These are phyloP conservation scores for Arabis alpina DNA, from an alignment of 345 rosid species.

Conservation along the genomic window DNA sequence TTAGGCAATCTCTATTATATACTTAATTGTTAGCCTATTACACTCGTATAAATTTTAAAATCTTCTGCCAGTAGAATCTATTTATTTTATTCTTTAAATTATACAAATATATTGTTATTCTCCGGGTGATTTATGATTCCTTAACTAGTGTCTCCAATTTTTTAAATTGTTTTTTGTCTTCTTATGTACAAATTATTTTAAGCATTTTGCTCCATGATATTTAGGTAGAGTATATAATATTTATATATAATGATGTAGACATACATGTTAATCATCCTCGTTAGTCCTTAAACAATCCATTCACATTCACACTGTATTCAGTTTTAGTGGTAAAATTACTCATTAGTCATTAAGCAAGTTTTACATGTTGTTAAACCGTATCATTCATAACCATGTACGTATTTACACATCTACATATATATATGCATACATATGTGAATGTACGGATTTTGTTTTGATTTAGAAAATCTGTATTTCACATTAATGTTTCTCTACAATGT, in stretches of 20 bases:
- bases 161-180: conserved; percentile 3
- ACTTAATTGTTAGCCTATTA: conserved; percentile 18
- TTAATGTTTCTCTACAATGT: not conserved
- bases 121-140: conserved; percentile 39
- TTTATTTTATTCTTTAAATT: conserved; percentile 9
- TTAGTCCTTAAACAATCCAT: conserved; percentile 13
- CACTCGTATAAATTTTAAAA: conserved; percentile 11
- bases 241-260: conserved; percentile 35
- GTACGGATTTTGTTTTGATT: not conserved
- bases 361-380: not conserved
- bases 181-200: conserved; percentile 28
- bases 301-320: conserved; percentile 32
- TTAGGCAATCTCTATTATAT: conserved; percentile 25
- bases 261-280: conserved; percentile 33
- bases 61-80: conserved; percentile 31
- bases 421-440: not conserved
- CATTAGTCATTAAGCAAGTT: conserved; percentile 9
- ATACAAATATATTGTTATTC: conserved; percentile 32
- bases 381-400: not conserved
- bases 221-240: conserved; percentile 27
- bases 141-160: conserved; percentile 10
- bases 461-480: not conserved
- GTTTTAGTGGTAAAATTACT: not conserved
- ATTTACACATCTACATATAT: not conserved
- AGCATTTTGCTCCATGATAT: conserved; percentile 34